Evolutionary conservation across 345 rosid genomes (phyloP), one percentile per base, ranked within the genome.

Genomic region (Pistacia vera): DNA sequence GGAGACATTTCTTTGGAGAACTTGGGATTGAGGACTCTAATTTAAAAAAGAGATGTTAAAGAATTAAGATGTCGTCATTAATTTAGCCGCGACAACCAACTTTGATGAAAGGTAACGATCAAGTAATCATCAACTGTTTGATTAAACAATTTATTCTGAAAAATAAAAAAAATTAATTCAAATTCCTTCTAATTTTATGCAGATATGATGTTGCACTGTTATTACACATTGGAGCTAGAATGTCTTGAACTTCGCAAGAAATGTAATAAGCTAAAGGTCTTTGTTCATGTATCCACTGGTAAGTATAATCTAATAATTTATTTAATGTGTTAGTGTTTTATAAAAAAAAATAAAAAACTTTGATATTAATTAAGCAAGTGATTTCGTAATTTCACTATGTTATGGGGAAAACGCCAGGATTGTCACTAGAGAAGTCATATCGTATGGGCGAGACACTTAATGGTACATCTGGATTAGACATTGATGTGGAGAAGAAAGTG

Each of bases 251-350:
- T 90, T 91, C 33, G 83, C 80, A 5, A 87, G 79, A 44, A 60
- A 66, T 88, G 93, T 75, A 25, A 51, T 35, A 85, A 86, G 14
- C 52, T 83, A 11, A 63, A 73, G 59, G 75, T 89, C 0, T 79
- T 88, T 33, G 78, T 86, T 70, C 92, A 92, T 36, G 83, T 87
- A n/a, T 90, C 98, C 41, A 93, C 94, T 7, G 93, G 95, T 93
- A 41, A 58, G 78, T 63, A 5, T 2, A 16, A 20, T 28, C 8
- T 60, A 7, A 14, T 30, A 30, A 30, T 30, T 30, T 30, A 30
- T 30, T 70, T 54, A 22, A 30, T 12, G 20, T 18, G 10, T 20
- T 17, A 62, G 6, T 14, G 57, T 20, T 3, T 14, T 51, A 11
- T 16, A 5, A 6, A 3, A 1, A 13, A 54, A 54, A 12, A 18